These are phyloP conservation scores for Aspergillus olivimuriae DNA, from an alignment of 495 filamentous ascomycete genomes.

Conservation along the genomic window DNA sequence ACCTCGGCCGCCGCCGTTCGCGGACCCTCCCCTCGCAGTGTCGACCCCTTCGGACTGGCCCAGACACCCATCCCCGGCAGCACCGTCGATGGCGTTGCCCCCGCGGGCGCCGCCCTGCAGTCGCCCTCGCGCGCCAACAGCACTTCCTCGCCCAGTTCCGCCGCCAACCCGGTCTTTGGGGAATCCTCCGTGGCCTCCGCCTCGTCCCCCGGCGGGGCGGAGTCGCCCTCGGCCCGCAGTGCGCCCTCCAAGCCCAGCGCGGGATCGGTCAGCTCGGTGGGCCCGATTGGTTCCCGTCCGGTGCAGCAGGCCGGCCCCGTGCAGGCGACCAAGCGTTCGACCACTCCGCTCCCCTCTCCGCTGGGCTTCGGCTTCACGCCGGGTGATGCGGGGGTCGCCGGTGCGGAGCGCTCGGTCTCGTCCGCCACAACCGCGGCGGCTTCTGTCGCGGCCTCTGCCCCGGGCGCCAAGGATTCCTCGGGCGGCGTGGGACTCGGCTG, in stretches of 20 bases:
- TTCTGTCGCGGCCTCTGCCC: slow-evolving; percentile 20
- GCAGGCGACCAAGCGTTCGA: slow-evolving; percentile 73
- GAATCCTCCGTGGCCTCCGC: slow-evolving; percentile 73
- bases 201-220: slow-evolving; percentile 83
- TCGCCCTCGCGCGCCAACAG: slow-evolving; percentile 78
- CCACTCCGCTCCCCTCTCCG: slow-evolving; percentile 84
- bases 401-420: slow-evolving; percentile 51
- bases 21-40: slow-evolving; percentile 54
- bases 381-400: slow-evolving; percentile 39
- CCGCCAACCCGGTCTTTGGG: slow-evolving; percentile 53
- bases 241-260: slow-evolving; percentile 42
- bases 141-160: slow-evolving; percentile 68
- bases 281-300: slow-evolving; percentile 90
- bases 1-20: slow-evolving; percentile 45
- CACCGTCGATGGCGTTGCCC: slow-evolving; percentile 31
- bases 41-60: slow-evolving; percentile 54
- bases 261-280: slow-evolving; percentile 60
- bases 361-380: slow-evolving; percentile 66
- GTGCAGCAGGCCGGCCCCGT: slow-evolving; percentile 38
- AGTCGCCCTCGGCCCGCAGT: slow-evolving; percentile 70
- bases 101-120: slow-evolving; percentile 43
- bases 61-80: slow-evolving; percentile 31
- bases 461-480: slow-evolving; percentile 41
- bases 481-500: slow-evolving; percentile 55
- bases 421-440: slow-evolving; percentile 54